phyloP scores from a whole-genome alignment of 2,329 filamentous ascomycete species.

The Fusarium mangiferae region DNA sequence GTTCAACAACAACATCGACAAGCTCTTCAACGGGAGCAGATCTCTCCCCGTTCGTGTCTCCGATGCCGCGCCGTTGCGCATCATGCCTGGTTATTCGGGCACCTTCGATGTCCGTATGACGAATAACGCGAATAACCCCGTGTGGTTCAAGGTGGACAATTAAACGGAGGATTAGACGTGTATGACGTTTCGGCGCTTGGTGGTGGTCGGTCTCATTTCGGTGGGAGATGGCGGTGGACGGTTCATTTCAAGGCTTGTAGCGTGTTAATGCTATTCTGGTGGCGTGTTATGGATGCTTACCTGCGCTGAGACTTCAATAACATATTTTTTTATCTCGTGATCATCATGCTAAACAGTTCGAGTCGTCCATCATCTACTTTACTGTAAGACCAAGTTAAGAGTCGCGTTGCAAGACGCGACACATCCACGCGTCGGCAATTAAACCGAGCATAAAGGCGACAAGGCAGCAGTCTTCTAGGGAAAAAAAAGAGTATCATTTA shows the following conservation, averaged over 20 bases:
- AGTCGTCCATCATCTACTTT: background rate
- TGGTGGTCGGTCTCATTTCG: background rate
- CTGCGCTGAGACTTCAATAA: background rate
- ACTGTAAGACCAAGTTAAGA: background rate
- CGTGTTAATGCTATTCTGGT: background rate
- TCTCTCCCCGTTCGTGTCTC: background rate
- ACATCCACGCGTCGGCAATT: background rate
- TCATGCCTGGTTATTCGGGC: background rate
- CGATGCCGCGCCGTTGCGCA: background rate
- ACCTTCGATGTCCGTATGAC: constrained; percentile 16
- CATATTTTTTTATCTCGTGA: background rate
- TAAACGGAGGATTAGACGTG: background rate
- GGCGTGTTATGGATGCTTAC: background rate
- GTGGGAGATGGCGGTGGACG: background rate
- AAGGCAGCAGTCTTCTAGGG: background rate
- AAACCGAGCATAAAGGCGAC: background rate
- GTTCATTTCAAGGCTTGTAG: background rate
- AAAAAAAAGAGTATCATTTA: constrained; percentile 20
- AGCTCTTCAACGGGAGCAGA: constrained; percentile 4
- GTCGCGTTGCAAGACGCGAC: background rate
- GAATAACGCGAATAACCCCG: background rate
- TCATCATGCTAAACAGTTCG: background rate
- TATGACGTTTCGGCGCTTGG: background rate
- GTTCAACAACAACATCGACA: constrained; percentile 3
- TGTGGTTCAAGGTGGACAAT: constrained; percentile 14